Conservation (phyloP, 495 filamentous ascomycete genomes). For the Endocarpon pusillum region DNA sequence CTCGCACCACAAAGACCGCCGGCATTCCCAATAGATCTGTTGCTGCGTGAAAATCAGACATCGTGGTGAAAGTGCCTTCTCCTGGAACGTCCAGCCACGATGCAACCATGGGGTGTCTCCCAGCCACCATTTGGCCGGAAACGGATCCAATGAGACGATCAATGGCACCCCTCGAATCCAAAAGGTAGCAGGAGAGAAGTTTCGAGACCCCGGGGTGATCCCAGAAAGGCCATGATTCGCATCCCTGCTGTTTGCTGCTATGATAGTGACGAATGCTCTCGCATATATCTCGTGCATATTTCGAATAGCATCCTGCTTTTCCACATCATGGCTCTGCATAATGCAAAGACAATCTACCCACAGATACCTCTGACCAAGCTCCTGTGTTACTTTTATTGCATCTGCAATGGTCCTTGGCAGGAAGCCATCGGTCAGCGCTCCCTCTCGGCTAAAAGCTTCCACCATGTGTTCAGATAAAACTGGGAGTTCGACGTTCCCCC, state of each 20-base stretch:
- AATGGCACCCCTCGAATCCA: neutral
- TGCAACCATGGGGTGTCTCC: neutral
- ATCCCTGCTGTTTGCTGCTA: conserved; percentile 14
- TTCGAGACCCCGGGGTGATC: conserved; percentile 2
- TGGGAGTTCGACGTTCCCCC: neutral
- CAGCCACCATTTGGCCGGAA: neutral
- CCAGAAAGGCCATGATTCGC: conserved; percentile 15
- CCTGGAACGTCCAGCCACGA: conserved; percentile 1
- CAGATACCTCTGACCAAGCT: conserved; percentile 14
- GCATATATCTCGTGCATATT: conserved; percentile 2
- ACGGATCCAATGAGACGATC: neutral
- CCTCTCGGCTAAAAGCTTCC: no score
- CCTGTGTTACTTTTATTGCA: conserved; percentile 11
- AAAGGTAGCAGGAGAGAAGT: neutral
- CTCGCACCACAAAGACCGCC: no score
- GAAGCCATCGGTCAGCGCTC: no score
- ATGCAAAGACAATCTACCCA: conserved; percentile 23
- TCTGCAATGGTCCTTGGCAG: conserved; percentile 12
- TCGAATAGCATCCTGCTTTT: conserved; percentile 15
- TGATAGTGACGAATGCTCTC: conserved; percentile 11
- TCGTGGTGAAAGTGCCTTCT: neutral
- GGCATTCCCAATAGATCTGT: neutral
- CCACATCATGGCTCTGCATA: conserved; percentile 11
- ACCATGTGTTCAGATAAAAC: no score
- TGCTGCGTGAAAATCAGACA: neutral